Base-by-base conservation (phyloP, 495 filamentous ascomycete species). In the Polyplosphaeria fusca region DNA sequence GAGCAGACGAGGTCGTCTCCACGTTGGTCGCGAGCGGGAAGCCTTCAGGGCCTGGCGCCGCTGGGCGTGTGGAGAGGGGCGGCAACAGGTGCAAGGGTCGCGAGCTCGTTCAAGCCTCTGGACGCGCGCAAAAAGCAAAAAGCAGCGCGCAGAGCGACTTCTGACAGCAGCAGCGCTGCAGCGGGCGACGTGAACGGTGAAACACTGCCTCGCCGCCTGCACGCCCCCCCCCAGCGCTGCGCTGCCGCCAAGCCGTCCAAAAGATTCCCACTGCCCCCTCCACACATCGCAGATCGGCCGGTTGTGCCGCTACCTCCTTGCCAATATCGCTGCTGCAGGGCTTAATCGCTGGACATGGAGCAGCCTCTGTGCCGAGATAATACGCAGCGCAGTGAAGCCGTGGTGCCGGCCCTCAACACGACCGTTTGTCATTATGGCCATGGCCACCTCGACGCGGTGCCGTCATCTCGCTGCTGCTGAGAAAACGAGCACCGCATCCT, bases 201-300 rank as follows among this genome's bases (percentile, higher is more conserved):
- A 50, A 50, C 47, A 28, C 47, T 37, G n/a, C 23, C 18, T 2
- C 24, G 40, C 40, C 48, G 55, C 41, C 4, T 13, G 11, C 39
- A 9, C 9, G 39, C 39, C 39, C 7, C 5, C 9, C 11, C 39
- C 9, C 5, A 42, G 5, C 30, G n/a, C 30, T 7, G 19, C 39
- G 39, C 11, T 9, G 9, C 14, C 30, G 20, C 27, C 13, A 37
- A 13, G 14, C 14, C 4, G 38, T 42, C 44, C 4, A 48, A 4
- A 37, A 47, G 46, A 58, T 52, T 47, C 52, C 39, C 28, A 60
- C n/a, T n/a, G n/a, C n/a, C 58, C 37, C 44, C 32, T 44, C 60
- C 51, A 47, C 47, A 43, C 60, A 63, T 63, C 54, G 60, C 45
- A 49, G 60, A 58, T 58, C 60, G 24, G 42, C 44, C 55, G 48